phyloP scores from a whole-genome alignment of 2,329 filamentous ascomycete species.

The Pseudonectria foliicola region DNA sequence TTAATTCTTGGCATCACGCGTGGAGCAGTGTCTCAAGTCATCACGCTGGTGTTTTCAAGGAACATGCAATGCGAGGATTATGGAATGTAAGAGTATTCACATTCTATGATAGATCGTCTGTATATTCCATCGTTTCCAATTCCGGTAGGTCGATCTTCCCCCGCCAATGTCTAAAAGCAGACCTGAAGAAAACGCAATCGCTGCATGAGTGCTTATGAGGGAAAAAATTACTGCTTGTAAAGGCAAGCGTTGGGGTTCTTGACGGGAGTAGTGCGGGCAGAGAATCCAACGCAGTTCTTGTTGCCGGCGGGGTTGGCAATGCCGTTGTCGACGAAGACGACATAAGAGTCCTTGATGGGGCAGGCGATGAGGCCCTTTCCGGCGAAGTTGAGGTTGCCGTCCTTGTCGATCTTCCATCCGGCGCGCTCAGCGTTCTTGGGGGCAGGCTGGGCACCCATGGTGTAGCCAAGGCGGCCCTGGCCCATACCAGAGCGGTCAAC shows the following conservation, averaged over 20 bases:
- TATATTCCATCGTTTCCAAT: too few relatives aligned
- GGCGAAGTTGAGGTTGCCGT: constrained; percentile 38
- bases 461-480: constrained; percentile 47
- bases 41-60: too few relatives aligned
- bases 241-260: constrained; percentile 28
- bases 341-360: constrained; percentile 37
- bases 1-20: too few relatives aligned
- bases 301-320: constrained; percentile 28
- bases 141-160: too few relatives aligned
- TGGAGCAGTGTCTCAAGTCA: too few relatives aligned
- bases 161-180: too few relatives aligned
- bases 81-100: too few relatives aligned
- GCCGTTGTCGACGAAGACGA: constrained; percentile 29
- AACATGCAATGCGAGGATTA: too few relatives aligned
- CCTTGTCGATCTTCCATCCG: constrained; percentile 39
- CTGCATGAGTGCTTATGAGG: too few relatives aligned
- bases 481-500: constrained; percentile 55
- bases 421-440: constrained; percentile 37
- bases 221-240: constrained; percentile 27
- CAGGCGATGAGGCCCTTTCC: constrained; percentile 44
- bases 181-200: too few relatives aligned
- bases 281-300: constrained; percentile 31
- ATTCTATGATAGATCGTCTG: too few relatives aligned
- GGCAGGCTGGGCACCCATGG: constrained; percentile 33
- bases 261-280: constrained; percentile 21